Evolutionary conservation across 2,329 filamentous ascomycete species (phyloP).

Genomic region (Alternaria atra): DNA sequence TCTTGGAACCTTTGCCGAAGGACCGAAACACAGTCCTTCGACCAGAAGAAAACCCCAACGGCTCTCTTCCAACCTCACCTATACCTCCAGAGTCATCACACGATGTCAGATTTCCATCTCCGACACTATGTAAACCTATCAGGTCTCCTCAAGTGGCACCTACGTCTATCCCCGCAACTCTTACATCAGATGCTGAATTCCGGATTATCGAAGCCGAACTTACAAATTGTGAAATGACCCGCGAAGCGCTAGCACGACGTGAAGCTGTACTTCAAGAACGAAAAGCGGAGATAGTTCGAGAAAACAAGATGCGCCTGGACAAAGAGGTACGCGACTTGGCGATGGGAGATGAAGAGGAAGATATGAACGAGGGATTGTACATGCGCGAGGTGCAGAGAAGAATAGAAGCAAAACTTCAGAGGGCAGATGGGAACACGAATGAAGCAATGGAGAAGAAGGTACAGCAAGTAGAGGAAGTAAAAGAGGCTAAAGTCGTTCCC

Average conservation of each 20-base stretch:
- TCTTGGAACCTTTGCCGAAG: not conserved
- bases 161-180: not conserved
- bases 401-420: not conserved
- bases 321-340: not conserved
- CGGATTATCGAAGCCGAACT: slow-evolving; percentile 1
- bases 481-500: not conserved
- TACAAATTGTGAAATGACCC: slow-evolving; percentile 1
- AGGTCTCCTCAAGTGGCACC: not conserved
- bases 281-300: not conserved
- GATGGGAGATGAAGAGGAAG: not conserved
- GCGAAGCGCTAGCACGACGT: slow-evolving; percentile 2
- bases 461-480: not conserved
- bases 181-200: not conserved
- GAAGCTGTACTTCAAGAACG: not conserved
- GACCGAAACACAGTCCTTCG: not conserved
- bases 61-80: not conserved
- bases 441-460: not conserved
- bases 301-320: not conserved
- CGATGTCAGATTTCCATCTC: not conserved
- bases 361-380: not conserved
- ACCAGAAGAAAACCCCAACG: not conserved
- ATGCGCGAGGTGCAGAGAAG: slow-evolving; percentile 1
- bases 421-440: not conserved
- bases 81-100: not conserved
- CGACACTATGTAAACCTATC: not conserved